Evolutionary conservation across 2,329 filamentous ascomycete genomes (phyloP).

Genomic region (Claviceps sp.): DNA sequence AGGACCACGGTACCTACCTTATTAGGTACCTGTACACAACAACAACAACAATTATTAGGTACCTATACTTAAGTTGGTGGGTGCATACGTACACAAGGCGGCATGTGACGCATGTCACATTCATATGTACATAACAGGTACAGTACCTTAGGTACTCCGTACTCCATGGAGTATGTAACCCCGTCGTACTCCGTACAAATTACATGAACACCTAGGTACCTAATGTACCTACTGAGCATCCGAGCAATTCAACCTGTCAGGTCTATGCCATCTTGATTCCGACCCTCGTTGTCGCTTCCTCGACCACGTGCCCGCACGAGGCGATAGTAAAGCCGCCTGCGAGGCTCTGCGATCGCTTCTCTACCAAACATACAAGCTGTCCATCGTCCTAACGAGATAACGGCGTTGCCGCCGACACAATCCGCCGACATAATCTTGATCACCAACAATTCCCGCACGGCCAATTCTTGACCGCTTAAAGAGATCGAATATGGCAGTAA

Average conservation of each 20-base stretch:
- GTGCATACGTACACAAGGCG: too few relatives aligned
- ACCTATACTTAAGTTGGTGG: too few relatives aligned
- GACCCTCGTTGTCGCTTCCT: not conserved
- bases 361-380: not conserved
- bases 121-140: too few relatives aligned
- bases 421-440: not conserved
- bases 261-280: not conserved
- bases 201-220: too few relatives aligned
- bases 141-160: too few relatives aligned
- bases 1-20: too few relatives aligned
- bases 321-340: not conserved
- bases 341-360: not conserved
- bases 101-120: too few relatives aligned
- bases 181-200: too few relatives aligned
- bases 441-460: slow-evolving; percentile 4
- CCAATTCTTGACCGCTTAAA: slow-evolving; percentile 8
- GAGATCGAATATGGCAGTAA: slow-evolving; percentile 65
- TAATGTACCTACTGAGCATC: too few relatives aligned
- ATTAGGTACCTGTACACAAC: too few relatives aligned
- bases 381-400: not conserved
- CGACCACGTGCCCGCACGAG: not conserved
- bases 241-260: not conserved
- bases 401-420: not conserved
- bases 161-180: too few relatives aligned
- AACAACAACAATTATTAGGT: too few relatives aligned